Evolutionary conservation across 768 basidiomycete species (phyloP).

Genomic region (Leccinum longicurvipes): DNA sequence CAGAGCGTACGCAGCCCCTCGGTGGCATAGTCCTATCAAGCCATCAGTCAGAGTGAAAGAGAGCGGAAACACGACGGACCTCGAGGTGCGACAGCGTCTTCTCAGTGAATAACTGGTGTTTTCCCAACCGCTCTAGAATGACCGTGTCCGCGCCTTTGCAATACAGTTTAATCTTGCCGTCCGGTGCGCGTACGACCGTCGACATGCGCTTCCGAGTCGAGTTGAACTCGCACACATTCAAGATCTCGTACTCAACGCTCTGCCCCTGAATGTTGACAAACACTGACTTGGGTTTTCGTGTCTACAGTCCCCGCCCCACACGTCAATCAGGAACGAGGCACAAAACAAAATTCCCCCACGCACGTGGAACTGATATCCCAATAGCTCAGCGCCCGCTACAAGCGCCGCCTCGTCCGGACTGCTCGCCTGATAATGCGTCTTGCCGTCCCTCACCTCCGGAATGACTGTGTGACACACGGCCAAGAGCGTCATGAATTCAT

Average conservation of each 20-base stretch:
- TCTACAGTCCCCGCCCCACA: constrained; percentile 45
- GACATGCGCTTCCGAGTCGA: constrained; percentile 98
- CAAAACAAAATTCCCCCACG: constrained; percentile 30
- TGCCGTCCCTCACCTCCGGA: constrained; percentile 86
- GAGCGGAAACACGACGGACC: constrained; percentile 39
- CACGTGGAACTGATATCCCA: constrained; percentile 94
- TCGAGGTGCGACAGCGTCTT: constrained; percentile 88
- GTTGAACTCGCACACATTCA: constrained; percentile 99
- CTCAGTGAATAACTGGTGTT: constrained; percentile 81
- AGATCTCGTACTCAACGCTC: constrained; percentile 77
- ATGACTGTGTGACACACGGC: constrained; percentile 99
- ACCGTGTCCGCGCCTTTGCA: constrained; percentile 99
- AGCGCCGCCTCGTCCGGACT: constrained; percentile 98
- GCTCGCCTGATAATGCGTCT: constrained; percentile 91
- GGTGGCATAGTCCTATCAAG: constrained; percentile 83
- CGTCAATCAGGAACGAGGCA: not conserved
- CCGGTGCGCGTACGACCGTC: constrained; percentile 80
- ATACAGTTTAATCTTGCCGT: constrained; percentile 91
- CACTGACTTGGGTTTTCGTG: constrained; percentile 92
- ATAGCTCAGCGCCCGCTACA: constrained; percentile 86
- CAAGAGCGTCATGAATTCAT: constrained; percentile 77
- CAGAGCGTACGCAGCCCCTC: constrained; percentile 97
- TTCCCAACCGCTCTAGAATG: constrained; percentile 88
- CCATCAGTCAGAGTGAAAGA: not conserved
- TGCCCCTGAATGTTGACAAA: constrained; percentile 79